Evolutionary conservation across 2,329 filamentous ascomycete species (phyloP).

Genomic region (Pseudogymnoascus sp.): DNA sequence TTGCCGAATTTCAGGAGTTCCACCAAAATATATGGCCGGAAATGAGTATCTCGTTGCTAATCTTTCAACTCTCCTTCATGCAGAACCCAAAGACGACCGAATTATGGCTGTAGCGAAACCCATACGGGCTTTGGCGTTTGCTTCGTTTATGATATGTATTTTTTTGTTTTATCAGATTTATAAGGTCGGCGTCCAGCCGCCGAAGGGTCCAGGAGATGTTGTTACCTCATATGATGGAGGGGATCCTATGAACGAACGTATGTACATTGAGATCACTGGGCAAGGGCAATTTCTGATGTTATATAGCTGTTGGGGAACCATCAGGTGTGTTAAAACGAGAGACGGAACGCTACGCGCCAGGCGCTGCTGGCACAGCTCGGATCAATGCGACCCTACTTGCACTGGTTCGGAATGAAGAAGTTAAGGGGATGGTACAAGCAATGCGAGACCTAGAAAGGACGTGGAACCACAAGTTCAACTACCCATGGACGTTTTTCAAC

Average conservation of each 20-base stretch:
- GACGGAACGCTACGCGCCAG: constrained; percentile 67
- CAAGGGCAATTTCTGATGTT: constrained; percentile 2
- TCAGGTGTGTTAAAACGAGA: constrained; percentile 65
- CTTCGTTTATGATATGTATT: constrained; percentile 63
- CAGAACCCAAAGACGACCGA: constrained; percentile 22
- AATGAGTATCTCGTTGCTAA: background rate
- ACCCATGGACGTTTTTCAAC: constrained; percentile 99
- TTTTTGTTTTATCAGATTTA: constrained; percentile 73
- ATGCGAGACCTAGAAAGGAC: constrained; percentile 90
- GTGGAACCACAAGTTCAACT: constrained; percentile 99
- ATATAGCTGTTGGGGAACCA: constrained; percentile 71
- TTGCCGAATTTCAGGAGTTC: constrained; percentile 10
- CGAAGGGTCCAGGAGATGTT: constrained; percentile 34
- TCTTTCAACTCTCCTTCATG: background rate
- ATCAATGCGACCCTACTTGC: constrained; percentile 91
- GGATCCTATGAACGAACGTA: constrained; percentile 84
- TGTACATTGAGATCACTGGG: constrained; percentile 28
- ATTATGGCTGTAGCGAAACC: constrained; percentile 80
- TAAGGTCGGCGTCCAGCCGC: constrained; percentile 41
- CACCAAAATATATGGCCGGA: background rate
- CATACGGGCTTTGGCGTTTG: constrained; percentile 67
- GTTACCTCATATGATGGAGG: constrained; percentile 53
- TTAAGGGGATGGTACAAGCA: constrained; percentile 72
- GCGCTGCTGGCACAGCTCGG: constrained; percentile 66
- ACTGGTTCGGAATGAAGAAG: constrained; percentile 85